Evolutionary conservation across 2,329 filamentous ascomycete species (phyloP), one percentile per base, ranked within the genome.

Genomic region (Penicillium sp.): DNA sequence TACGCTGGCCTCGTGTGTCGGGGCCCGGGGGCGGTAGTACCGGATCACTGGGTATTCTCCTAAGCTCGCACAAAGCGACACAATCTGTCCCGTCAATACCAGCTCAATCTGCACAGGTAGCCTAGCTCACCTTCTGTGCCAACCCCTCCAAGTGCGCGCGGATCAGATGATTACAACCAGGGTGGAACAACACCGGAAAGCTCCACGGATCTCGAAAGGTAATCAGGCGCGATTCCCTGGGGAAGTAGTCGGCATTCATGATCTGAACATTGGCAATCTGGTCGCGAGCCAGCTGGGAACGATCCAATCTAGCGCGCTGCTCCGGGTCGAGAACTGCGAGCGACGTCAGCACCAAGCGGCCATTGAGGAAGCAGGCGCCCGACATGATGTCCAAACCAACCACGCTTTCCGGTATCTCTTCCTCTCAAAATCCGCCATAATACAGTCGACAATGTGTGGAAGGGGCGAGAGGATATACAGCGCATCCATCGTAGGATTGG

Each of bases 141-240:
- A 97, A 72, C 34, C 80, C 77, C 64, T 89, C 83, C 78, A 98
- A 82, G 66, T 98, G 91, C 48, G 79, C 78, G 43, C 84, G 81
- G 35, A 98, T 85, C 38, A 96, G 73, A 56, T 82, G 78, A 68
- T 95, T 95, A 72, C 93, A 97, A 47, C 79, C 81, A 1, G 91
- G 91, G 65, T 98, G 91, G 71, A 86, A 98, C 52, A 98, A 76
- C 45, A 90, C 80, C 1, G 89, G 89, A 63, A 98, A 98, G 71
- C 91, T 97, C 83, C 86, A 95, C 1, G 93, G 91, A 65, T 98
- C 91, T 64, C 87, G 78, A 63, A 98, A 96, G 0, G 88, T 95
- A 60, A 96, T 77, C 35, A 98, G 74, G 61, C 94, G 87, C 6
- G 90, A 93, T 72, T 98, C 93, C 63, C 88, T 82, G 6, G 93